Conservation (phyloP, 441 rosid genomes). For the Erodium moschatum region DNA sequence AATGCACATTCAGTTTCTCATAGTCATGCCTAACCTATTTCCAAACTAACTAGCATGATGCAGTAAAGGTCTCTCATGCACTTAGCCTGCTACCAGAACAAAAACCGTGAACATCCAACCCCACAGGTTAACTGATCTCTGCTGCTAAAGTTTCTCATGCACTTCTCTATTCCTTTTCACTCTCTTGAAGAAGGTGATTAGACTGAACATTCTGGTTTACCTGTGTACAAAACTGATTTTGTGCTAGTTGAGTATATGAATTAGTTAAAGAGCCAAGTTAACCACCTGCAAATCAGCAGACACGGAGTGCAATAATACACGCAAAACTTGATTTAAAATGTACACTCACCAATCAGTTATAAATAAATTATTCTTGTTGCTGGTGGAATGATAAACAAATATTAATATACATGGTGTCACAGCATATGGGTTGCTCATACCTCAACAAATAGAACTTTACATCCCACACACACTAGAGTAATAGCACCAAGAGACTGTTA, state of each 20-base stretch:
- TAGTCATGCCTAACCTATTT: slow-evolving; percentile 1
- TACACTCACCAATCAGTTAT: too few relatives aligned
- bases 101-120: neutral
- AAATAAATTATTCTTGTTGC: too few relatives aligned
- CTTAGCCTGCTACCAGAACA: slow-evolving; percentile 3
- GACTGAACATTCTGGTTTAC: neutral
- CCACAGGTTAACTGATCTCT: neutral
- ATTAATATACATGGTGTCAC: too few relatives aligned
- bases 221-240: neutral
- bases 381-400: too few relatives aligned
- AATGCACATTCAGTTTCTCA: neutral
- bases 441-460: too few relatives aligned
- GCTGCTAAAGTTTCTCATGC: neutral
- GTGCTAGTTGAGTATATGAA: neutral
- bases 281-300: too few relatives aligned
- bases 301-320: too few relatives aligned
- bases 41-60: neutral
- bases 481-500: neutral
- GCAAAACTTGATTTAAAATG: too few relatives aligned
- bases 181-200: neutral
- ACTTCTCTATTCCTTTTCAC: neutral
- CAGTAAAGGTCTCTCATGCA: neutral
- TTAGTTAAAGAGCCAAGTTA: neutral
- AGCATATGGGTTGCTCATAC: too few relatives aligned
- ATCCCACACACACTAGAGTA: too few relatives aligned